A percentile compares a stretch with the other conserved stretches of the same genome.
Evolutionary conservation across 345 rosid genomes (phyloP).

Genomic region (Xanthoceras sorbifolium): DNA sequence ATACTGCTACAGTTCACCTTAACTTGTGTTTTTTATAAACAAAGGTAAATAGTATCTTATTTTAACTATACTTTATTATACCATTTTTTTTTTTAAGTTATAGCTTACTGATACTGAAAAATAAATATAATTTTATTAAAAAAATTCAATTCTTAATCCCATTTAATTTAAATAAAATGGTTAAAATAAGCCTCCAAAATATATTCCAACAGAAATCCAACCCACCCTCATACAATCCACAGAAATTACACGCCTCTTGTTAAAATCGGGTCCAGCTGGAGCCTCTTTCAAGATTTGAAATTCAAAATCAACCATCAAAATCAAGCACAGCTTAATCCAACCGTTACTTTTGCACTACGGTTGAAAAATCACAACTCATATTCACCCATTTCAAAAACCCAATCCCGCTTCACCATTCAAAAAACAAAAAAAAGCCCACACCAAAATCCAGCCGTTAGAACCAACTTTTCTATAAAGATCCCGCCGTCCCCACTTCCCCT

Average conservation of each 20-base stretch:
- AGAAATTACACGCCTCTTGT: neutral
- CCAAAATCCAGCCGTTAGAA: constrained; percentile 17
- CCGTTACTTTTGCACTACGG: constrained; percentile 5
- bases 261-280: neutral
- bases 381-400: neutral
- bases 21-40: no score
- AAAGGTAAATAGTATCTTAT: no score
- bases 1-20: no score
- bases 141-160: no score
- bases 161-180: no score
- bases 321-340: neutral
- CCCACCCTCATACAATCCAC: neutral
- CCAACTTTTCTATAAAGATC: constrained; percentile 25
- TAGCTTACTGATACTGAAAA: no score
- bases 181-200: no score
- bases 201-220: neutral
- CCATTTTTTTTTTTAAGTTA: no score
- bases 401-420: constrained; percentile 19
- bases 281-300: constrained; percentile 15
- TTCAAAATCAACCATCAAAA: neutral
- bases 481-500: constrained; percentile 13
- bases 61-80: no score
- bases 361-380: neutral
- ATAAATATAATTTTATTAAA: no score
- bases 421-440: neutral